Conservation (phyloP, 768 basidiomycete species). For the Lyophyllum decastes region DNA sequence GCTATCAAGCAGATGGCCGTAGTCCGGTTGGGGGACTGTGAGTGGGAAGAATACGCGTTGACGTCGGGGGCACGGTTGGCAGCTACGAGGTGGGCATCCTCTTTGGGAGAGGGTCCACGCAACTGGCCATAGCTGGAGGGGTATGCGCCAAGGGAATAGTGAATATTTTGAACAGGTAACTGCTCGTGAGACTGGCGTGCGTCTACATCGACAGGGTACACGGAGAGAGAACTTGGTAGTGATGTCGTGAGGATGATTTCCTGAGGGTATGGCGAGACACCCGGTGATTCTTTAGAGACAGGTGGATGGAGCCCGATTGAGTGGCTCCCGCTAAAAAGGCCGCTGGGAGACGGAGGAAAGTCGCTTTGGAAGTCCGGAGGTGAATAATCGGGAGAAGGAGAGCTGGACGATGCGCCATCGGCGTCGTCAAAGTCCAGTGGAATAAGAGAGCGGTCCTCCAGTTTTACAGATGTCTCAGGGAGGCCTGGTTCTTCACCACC, state of each 20-base stretch:
- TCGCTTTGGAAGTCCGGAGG: slow-evolving; percentile 45
- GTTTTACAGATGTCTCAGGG: slow-evolving; percentile 53
- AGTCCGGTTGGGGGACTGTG: slow-evolving; percentile 28
- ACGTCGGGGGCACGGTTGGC: slow-evolving; percentile 3
- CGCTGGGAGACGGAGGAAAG: slow-evolving; percentile 45
- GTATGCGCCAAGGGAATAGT: slow-evolving; percentile 10
- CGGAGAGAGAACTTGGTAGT: slow-evolving; percentile 16
- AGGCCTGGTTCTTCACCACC: slow-evolving; percentile 72
- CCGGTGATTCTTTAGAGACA: slow-evolving; percentile 9
- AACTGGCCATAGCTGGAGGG: slow-evolving; percentile 13
- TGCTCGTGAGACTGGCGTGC: slow-evolving; percentile 10
- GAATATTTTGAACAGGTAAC: slow-evolving; percentile 9
- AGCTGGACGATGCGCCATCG: slow-evolving; percentile 36
- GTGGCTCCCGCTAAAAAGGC: slow-evolving; percentile 21
- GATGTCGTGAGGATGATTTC: slow-evolving; percentile 10
- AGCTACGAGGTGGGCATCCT: neutral
- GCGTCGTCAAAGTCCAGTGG: slow-evolving; percentile 47
- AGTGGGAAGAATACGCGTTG: slow-evolving; percentile 14
- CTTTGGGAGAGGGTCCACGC: neutral
- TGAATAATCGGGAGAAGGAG: slow-evolving; percentile 47
- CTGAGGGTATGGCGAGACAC: slow-evolving; percentile 4
- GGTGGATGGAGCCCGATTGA: slow-evolving; percentile 8
- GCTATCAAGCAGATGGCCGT: slow-evolving; percentile 56
- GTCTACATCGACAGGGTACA: slow-evolving; percentile 16
- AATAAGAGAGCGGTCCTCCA: slow-evolving; percentile 52